Conservation (phyloP, 805 yeast species). For the Candida krabiensis region DNA sequence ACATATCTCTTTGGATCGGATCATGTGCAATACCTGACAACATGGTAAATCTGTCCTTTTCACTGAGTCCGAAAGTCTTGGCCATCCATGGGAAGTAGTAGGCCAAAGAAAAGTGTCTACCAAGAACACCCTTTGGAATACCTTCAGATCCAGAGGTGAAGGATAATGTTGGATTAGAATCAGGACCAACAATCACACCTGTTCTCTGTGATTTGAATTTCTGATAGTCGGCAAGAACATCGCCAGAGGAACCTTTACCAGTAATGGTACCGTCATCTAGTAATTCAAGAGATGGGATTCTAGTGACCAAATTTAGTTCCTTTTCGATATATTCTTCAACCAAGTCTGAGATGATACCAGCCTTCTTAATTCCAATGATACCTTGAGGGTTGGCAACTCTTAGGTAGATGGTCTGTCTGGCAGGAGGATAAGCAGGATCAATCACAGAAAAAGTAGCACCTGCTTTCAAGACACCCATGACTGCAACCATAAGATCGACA, state of each 20-base stretch:
- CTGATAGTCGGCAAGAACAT: constrained; percentile 43
- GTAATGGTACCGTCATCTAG: constrained; percentile 69
- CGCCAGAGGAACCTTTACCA: constrained; percentile 52
- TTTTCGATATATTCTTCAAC: constrained; percentile 76
- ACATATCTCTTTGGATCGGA: constrained; percentile 98
- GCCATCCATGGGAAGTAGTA: constrained; percentile 99
- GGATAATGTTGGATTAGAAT: constrained; percentile 92
- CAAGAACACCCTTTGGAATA: constrained; percentile 96
- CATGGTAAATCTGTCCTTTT: constrained; percentile 91
- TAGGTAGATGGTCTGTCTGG: constrained; percentile 90
- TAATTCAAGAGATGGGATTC: constrained; percentile 75
- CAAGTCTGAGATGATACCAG: constrained; percentile 74
- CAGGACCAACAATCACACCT: constrained; percentile 95
- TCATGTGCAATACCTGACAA: constrained; percentile 98
- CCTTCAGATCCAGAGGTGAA: constrained; percentile 99
- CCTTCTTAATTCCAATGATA: constrained; percentile 84
- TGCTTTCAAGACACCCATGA: constrained; percentile 96
- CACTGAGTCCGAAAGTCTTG: constrained; percentile 71
- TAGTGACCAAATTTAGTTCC: constrained; percentile 70
- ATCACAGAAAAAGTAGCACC: constrained; percentile 98
- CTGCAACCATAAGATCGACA: constrained; percentile 94
- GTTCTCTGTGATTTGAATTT: constrained; percentile 58
- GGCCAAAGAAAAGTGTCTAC: constrained; percentile 95
- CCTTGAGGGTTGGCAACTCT: constrained; percentile 94
- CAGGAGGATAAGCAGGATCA: constrained; percentile 99